Percentiles rank a stretch among this genome's conserved stretches.
These are phyloP conservation scores for Ensete glaucum DNA, from an alignment of 176 grass and related monocot genomes.

Conservation along the genomic window DNA sequence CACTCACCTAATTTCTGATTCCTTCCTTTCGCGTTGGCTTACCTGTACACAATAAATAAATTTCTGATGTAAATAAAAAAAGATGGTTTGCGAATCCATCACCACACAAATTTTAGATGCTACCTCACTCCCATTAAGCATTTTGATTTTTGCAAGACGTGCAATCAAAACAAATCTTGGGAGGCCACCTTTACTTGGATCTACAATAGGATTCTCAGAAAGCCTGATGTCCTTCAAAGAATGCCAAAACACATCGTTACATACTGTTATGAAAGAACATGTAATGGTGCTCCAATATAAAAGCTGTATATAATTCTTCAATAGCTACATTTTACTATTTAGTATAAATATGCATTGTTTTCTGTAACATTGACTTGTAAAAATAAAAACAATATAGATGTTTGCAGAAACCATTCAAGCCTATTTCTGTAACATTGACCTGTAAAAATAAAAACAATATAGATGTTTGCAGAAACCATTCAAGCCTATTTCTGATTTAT, in stretches of 20 bases:
- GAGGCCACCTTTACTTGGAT: constrained; percentile 65
- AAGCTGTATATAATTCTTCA: too few species aligned
- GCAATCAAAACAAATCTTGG: constrained; percentile 82
- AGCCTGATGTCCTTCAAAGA: constrained; percentile 78
- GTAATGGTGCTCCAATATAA: too few species aligned
- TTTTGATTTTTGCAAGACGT: constrained; percentile 58
- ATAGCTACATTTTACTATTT: too few species aligned
- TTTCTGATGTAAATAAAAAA: constrained; percentile 3
- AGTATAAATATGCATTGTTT: background rate
- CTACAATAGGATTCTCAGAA: constrained; percentile 89
- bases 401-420: too few species aligned
- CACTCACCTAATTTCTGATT: constrained; percentile 93
- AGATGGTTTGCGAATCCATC: constrained; percentile 1
- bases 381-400: too few species aligned
- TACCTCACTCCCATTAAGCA: constrained; percentile 73
- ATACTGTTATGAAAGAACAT: background rate
- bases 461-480: too few species aligned
- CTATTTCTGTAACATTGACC: background rate
- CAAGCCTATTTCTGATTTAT: background rate
- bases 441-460: too few species aligned
- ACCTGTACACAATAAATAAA: constrained; percentile 33
- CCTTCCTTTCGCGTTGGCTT: constrained; percentile 66
- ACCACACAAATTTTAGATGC: constrained; percentile 31
- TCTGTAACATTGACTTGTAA: background rate
- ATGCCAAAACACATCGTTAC: constrained; percentile 25